phyloP scores from a whole-genome alignment of 2,329 filamentous ascomycete species.

The Colletotrichum melonis region DNA sequence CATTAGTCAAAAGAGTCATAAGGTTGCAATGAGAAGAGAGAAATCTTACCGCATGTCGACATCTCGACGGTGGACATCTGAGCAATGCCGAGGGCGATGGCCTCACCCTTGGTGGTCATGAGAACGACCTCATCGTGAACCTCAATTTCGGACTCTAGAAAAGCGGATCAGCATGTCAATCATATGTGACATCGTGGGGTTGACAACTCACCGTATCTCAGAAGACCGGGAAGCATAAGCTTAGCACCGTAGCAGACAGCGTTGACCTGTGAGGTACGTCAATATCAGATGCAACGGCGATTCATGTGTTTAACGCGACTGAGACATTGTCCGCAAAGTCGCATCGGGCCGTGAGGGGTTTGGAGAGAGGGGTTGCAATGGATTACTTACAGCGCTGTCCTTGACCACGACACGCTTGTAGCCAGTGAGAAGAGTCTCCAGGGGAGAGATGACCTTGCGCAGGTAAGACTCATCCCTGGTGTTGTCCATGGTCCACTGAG shows the following conservation, averaged over 20 bases:
- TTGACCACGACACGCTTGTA: slow-evolving; percentile 99
- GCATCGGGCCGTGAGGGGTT: slow-evolving; percentile 15
- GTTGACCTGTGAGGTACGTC: slow-evolving; percentile 69
- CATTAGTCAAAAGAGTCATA: slow-evolving; percentile 11
- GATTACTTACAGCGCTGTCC: slow-evolving; percentile 72
- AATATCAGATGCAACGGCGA: slow-evolving; percentile 13
- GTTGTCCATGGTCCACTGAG: slow-evolving; percentile 97
- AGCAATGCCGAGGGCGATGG: slow-evolving; percentile 94
- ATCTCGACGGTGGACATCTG: slow-evolving; percentile 99
- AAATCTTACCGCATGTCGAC: slow-evolving; percentile 73
- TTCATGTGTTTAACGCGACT: neutral
- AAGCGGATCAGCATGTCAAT: slow-evolving; percentile 41
- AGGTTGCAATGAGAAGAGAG: neutral
- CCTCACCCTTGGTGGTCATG: slow-evolving; percentile 99
- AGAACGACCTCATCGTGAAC: slow-evolving; percentile 96
- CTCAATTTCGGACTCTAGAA: slow-evolving; percentile 85
- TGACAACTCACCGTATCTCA: slow-evolving; percentile 80
- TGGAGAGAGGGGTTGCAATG: slow-evolving; percentile 18
- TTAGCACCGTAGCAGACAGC: slow-evolving; percentile 99
- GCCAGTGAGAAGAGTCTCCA: slow-evolving; percentile 89
- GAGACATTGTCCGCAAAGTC: slow-evolving; percentile 18
- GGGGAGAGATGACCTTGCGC: slow-evolving; percentile 88
- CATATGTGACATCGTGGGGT: slow-evolving; percentile 26
- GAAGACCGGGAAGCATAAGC: slow-evolving; percentile 96
- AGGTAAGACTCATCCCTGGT: slow-evolving; percentile 90